Evolutionary conservation across 169 alveolate species (phyloP).

Genomic region (Cryptosporidium sp.): DNA sequence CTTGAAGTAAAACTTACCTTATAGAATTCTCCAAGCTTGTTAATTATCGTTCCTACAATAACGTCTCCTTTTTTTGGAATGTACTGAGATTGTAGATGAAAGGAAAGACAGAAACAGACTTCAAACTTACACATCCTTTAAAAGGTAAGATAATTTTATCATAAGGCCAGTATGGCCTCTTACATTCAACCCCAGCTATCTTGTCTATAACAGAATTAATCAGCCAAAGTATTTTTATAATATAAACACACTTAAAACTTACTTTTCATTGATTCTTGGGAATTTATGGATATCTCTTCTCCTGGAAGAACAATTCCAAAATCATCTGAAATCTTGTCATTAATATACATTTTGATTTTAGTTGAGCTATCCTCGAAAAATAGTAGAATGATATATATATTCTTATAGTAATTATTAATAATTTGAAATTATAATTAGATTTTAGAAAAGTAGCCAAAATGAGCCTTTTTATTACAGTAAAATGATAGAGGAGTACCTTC

Average conservation of each 20-base stretch:
- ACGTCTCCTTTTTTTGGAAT: conserved; percentile 67
- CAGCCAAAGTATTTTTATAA: not conserved
- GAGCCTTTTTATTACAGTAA: no score
- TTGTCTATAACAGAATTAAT: conserved; percentile 12
- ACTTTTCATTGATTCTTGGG: conserved; percentile 3
- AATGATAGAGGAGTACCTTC: not conserved
- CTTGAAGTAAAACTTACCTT: conserved; percentile 29
- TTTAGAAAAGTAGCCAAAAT: not conserved
- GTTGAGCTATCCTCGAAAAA: not conserved
- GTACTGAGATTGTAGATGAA: conserved; percentile 14
- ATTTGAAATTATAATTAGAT: not conserved
- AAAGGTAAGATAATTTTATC: conserved; percentile 9
- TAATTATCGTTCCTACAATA: conserved; percentile 35
- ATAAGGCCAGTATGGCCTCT: conserved; percentile 62
- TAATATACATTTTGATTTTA: conserved; percentile 8
- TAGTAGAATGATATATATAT: not conserved
- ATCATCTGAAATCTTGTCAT: conserved; percentile 10
- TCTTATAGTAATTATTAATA: no score
- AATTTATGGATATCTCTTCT: conserved; percentile 13
- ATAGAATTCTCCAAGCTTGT: conserved; percentile 50
- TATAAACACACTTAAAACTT: not conserved
- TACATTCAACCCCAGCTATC: conserved; percentile 47
- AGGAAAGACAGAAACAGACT: not conserved
- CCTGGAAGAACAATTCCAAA: conserved; percentile 49
- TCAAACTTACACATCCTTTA: conserved; percentile 66